These are phyloP conservation scores for Nymphaea thermarum DNA, from an alignment of 164 flowering plant genomes.

Conservation along the genomic window DNA sequence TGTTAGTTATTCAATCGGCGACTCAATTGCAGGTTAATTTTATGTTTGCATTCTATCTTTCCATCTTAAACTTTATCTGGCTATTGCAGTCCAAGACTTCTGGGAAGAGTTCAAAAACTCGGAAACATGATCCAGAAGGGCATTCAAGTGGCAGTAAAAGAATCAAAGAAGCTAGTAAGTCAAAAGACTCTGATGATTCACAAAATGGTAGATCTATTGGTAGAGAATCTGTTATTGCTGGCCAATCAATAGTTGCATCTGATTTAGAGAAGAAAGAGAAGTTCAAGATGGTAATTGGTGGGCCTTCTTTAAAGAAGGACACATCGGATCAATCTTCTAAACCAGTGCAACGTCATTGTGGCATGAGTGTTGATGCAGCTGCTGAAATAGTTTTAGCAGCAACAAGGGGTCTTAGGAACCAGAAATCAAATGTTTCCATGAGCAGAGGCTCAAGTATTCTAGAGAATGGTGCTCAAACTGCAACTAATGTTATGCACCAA, in stretches of 20 bases:
- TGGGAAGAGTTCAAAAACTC: conserved; percentile 23
- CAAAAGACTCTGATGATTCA: conserved; percentile 22
- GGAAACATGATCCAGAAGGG: conserved; percentile 24
- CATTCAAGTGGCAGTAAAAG: conserved; percentile 25
- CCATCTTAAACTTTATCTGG: not conserved
- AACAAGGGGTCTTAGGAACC: conserved; percentile 52
- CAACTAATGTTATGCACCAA: conserved; percentile 10
- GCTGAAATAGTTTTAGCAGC: conserved; percentile 96
- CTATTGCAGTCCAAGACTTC: conserved; percentile 41
- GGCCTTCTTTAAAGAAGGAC: conserved; percentile 48
- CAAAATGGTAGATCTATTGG: conserved; percentile 17
- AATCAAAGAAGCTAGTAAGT: conserved; percentile 6
- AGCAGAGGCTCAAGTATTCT: conserved; percentile 19
- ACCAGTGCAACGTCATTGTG: conserved; percentile 25
- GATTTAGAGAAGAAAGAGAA: conserved; percentile 71
- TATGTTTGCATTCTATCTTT: not conserved
- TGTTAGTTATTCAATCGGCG: not conserved
- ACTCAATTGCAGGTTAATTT: not conserved
- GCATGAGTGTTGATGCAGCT: conserved; percentile 50
- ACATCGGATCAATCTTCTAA: conserved; percentile 37
- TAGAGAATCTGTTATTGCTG: not conserved
- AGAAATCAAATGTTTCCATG: conserved; percentile 22
- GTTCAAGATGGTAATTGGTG: conserved; percentile 80
- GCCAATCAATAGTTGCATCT: conserved; percentile 28
- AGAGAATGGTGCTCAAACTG: conserved; percentile 20